These are phyloP conservation scores for Apiospora marii DNA, from an alignment of 2,329 filamentous ascomycete species.

Conservation along the genomic window DNA sequence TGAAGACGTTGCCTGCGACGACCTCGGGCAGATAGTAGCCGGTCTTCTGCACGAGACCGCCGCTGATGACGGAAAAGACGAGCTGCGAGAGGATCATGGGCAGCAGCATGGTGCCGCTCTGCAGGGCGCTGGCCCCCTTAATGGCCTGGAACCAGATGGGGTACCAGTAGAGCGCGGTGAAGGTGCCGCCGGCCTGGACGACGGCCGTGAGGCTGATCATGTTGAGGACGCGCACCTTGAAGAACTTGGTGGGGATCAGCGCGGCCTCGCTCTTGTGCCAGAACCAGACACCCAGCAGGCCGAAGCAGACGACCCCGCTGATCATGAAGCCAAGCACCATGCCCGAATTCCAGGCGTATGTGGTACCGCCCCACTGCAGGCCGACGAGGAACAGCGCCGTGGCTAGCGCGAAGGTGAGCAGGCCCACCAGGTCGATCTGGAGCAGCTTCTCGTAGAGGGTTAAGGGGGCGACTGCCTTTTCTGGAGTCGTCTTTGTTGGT, in stretches of 20 bases:
- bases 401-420: slow-evolving; percentile 58
- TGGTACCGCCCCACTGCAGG: slow-evolving; percentile 52
- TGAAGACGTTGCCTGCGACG: slow-evolving; percentile 47
- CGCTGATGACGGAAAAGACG: slow-evolving; percentile 54
- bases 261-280: slow-evolving; percentile 48
- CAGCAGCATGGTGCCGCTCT: slow-evolving; percentile 63
- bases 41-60: slow-evolving; percentile 45
- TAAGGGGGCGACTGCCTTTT: slow-evolving; percentile 42
- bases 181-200: slow-evolving; percentile 33
- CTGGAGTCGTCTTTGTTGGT: background rate
- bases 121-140: slow-evolving; percentile 57
- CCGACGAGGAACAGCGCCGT: slow-evolving; percentile 58
- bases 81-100: slow-evolving; percentile 61
- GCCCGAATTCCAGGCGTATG: slow-evolving; percentile 46
- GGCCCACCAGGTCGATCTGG: slow-evolving; percentile 59
- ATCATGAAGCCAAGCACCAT: slow-evolving; percentile 50
- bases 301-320: slow-evolving; percentile 48
- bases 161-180: slow-evolving; percentile 36
- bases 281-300: slow-evolving; percentile 45
- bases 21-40: slow-evolving; percentile 56
- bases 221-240: slow-evolving; percentile 32
- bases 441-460: slow-evolving; percentile 46
- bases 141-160: slow-evolving; percentile 64
- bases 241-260: slow-evolving; percentile 40
- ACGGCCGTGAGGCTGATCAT: slow-evolving; percentile 36